phyloP scores from a whole-genome alignment of 345 rosid genomes.

The Limnanthes douglasii region DNA sequence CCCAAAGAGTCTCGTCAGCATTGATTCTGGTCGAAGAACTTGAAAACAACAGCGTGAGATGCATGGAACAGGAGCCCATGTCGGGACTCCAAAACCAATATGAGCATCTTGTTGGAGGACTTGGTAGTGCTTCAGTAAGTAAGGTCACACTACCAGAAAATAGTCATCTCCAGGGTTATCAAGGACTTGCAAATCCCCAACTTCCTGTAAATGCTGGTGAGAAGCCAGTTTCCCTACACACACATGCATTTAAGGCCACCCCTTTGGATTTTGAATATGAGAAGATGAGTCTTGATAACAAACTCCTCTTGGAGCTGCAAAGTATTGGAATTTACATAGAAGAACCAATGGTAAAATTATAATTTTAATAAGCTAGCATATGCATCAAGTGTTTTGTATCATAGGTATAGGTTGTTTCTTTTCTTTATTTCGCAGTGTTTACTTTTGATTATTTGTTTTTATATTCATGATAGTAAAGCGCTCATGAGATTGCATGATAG shows the following conservation, averaged over 20 bases:
- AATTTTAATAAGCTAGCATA: not conserved
- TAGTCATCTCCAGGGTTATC: slow-evolving; percentile 11
- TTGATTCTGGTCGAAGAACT: slow-evolving; percentile 36
- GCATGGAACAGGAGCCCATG: slow-evolving; percentile 12
- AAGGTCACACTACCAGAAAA: slow-evolving; percentile 3
- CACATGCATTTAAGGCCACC: slow-evolving; percentile 8
- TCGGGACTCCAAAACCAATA: slow-evolving; percentile 12
- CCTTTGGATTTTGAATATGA: slow-evolving; percentile 18
- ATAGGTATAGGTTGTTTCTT: not conserved
- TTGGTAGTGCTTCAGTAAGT: slow-evolving; percentile 9
- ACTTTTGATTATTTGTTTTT: not conserved
- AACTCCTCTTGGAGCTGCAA: slow-evolving; percentile 34
- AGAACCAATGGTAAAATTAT: slow-evolving; percentile 27
- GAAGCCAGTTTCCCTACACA: slow-evolving; percentile 4
- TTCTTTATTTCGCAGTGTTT: not conserved
- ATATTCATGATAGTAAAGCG: not conserved
- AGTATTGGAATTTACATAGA: slow-evolving; percentile 31
- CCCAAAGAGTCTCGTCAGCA: slow-evolving; percentile 43
- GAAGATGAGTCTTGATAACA: slow-evolving; percentile 23
- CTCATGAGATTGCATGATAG: not conserved
- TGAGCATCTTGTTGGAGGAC: slow-evolving; percentile 10
- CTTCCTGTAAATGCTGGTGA: slow-evolving; percentile 8
- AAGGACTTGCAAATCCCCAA: slow-evolving; percentile 9
- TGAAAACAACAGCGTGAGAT: slow-evolving; percentile 18
- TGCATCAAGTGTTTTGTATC: too few relatives aligned